A percentile compares a stretch with the other conserved stretches of the same genome.
Conservation (phyloP, 306 rosid species). For the Quercus engelmannii region DNA sequence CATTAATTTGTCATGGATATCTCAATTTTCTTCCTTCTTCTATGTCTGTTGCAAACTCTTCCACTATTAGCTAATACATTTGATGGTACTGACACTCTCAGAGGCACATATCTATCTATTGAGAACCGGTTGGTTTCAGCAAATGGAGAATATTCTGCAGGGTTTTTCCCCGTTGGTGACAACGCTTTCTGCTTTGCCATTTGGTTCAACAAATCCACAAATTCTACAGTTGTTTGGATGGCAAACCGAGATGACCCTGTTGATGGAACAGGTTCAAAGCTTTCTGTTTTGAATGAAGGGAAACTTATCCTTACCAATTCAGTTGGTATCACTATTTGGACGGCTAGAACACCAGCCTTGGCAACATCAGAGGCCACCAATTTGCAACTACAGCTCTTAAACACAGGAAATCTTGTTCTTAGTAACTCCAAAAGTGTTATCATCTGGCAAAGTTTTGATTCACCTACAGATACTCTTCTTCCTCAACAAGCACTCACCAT, state of each 20-base stretch:
- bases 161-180: conserved; percentile 44
- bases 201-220: too few species aligned
- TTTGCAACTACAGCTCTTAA: conserved; percentile 15
- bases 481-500: conserved; percentile 33
- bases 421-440: not conserved
- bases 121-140: conserved; percentile 41
- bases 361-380: not conserved
- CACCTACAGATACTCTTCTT: conserved; percentile 54
- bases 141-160: conserved; percentile 41
- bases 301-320: conserved; percentile 44
- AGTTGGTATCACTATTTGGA: conserved; percentile 32
- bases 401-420: conserved; percentile 48
- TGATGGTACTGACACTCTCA: conserved; percentile 9
- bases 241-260: conserved; percentile 55
- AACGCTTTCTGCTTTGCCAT: conserved; percentile 17
- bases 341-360: not conserved
- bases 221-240: conserved; percentile 48
- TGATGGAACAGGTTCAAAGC: conserved; percentile 42
- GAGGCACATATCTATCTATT: conserved; percentile 32
- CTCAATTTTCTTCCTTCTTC: conserved; percentile 7
- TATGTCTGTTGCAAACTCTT: conserved; percentile 3
- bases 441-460: conserved; percentile 54
- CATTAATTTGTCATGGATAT: conserved; percentile 21
- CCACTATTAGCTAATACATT: conserved; percentile 21
- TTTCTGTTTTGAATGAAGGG: conserved; percentile 36